Evolutionary conservation across 192 early-diverging fungal genomes (phyloP).

Genomic region (Paraglomus occultum): DNA sequence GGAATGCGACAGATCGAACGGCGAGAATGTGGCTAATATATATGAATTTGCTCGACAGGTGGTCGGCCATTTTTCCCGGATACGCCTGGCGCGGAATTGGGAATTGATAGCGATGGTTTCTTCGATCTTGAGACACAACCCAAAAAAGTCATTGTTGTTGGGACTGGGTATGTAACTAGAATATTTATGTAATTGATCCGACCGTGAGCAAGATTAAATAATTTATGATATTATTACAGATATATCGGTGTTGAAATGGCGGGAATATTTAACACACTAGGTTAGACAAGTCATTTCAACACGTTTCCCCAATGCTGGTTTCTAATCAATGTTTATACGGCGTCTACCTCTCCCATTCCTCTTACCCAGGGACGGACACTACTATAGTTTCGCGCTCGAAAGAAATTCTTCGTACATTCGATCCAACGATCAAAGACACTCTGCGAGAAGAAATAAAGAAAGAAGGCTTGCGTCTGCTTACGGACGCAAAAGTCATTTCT

Average conservation of each 20-base stretch:
- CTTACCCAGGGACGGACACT: slow-evolving; percentile 56
- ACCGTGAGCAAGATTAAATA: no score
- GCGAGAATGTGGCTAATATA: no score
- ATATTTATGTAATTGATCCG: no score
- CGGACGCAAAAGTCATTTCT: slow-evolving; percentile 55
- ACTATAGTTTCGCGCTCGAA: slow-evolving; percentile 82
- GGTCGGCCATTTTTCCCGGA: slow-evolving; percentile 74
- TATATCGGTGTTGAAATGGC: slow-evolving; percentile 97
- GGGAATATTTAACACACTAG: slow-evolving; percentile 89
- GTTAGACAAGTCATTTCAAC: slow-evolving; percentile 40
- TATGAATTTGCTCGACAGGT: no score
- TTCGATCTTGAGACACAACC: slow-evolving; percentile 92
- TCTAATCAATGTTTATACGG: neutral
- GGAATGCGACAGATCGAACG: no score
- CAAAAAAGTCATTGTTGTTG: slow-evolving; percentile 85
- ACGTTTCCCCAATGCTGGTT: neutral
- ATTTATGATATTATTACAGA: no score
- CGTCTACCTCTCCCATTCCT: neutral
- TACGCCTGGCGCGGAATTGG: slow-evolving; percentile 76
- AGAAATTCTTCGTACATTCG: slow-evolving; percentile 86
- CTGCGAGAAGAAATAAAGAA: slow-evolving; percentile 75
- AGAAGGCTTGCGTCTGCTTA: slow-evolving; percentile 80
- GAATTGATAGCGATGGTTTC: slow-evolving; percentile 93
- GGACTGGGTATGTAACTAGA: no score
- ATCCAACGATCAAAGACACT: slow-evolving; percentile 75